Conservation (phyloP, 441 rosid genomes). For the Mallotus repandus region DNA sequence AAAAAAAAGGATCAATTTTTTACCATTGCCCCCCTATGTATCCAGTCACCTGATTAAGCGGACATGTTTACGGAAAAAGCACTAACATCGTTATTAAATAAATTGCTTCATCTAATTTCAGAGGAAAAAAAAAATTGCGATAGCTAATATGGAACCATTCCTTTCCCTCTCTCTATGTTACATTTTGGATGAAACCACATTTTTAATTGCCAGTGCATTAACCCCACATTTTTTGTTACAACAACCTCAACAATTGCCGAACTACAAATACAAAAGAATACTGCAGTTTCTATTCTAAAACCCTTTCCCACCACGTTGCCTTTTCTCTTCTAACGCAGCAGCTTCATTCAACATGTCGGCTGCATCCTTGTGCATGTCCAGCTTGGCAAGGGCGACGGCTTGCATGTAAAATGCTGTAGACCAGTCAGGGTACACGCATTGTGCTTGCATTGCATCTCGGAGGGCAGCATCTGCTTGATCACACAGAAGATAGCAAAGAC, state of each 20-base stretch:
- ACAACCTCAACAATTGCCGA: conserved; percentile 21
- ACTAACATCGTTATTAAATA: neutral
- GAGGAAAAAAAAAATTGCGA: neutral
- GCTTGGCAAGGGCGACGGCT: conserved; percentile 87
- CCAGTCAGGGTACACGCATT: conserved; percentile 91
- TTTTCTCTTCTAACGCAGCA: conserved; percentile 77
- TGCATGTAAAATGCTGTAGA: conserved; percentile 98
- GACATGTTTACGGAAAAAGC: neutral
- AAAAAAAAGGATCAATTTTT: too few species aligned
- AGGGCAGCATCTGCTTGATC: conserved; percentile 93
- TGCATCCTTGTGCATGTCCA: conserved; percentile 94
- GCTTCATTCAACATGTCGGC: conserved; percentile 97
- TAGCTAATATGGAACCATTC: neutral
- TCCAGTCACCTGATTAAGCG: too few species aligned
- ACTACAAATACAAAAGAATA: conserved; percentile 27
- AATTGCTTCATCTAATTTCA: conserved; percentile 7
- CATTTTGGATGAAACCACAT: conserved; percentile 33
- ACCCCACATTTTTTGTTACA: conserved; percentile 29
- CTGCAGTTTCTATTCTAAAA: conserved; percentile 26
- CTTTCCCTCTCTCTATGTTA: conserved; percentile 22
- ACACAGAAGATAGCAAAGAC: conserved; percentile 79
- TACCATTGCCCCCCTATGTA: too few species aligned
- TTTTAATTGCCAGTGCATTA: conserved; percentile 29
- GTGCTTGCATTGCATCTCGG: conserved; percentile 98
- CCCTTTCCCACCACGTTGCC: conserved; percentile 60